phyloP scores from a whole-genome alignment of 257 asterid genomes.

The Anisodus tanguticus region DNA sequence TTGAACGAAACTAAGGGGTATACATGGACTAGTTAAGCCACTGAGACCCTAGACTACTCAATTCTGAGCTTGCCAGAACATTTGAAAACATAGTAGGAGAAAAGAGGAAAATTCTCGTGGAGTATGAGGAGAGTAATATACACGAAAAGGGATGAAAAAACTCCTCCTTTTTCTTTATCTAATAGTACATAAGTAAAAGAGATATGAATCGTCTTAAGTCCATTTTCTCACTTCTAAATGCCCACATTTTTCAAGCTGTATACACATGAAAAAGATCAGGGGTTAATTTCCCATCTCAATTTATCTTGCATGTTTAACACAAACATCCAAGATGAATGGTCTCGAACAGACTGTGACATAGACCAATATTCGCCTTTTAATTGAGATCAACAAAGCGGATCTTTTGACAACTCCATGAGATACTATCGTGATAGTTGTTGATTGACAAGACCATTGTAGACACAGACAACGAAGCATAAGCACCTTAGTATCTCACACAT shows the following conservation, averaged over 20 bases:
- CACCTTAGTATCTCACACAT: neutral
- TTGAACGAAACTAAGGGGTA: neutral
- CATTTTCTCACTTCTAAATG: neutral
- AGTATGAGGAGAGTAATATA: neutral
- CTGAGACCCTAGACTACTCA: conserved; percentile 6
- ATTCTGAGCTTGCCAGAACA: neutral
- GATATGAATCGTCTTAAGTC: neutral
- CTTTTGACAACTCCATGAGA: conserved; percentile 17
- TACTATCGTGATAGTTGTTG: conserved; percentile 3
- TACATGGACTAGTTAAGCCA: neutral
- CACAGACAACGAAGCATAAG: neutral
- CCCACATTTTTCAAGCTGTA: neutral
- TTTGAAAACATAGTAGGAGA: neutral
- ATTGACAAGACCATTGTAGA: neutral
- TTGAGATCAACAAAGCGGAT: neutral
- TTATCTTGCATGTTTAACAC: conserved; percentile 1
- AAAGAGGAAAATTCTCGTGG: neutral
- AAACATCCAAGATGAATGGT: conserved; percentile 21
- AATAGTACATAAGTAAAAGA: neutral
- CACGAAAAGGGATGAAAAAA: neutral
- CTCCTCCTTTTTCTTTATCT: neutral
- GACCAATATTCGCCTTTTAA: conserved; percentile 14
- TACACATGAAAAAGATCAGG: neutral
- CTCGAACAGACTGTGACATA: neutral
- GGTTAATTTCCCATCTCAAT: neutral